Evolutionary conservation across 768 basidiomycete species (phyloP).

Genomic region (Pulveroboletus sp.): DNA sequence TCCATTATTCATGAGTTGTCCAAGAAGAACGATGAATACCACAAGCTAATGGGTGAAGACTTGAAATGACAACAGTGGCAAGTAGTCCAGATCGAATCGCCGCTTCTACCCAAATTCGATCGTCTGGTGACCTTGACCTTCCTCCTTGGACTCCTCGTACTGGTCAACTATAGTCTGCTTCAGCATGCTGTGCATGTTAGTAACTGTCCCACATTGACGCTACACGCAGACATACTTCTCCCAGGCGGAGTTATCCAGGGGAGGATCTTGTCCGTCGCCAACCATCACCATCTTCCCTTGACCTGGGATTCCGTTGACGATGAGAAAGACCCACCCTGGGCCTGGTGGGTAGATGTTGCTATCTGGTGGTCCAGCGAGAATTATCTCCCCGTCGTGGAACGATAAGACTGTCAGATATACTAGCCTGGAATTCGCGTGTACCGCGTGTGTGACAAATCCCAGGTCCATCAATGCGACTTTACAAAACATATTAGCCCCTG

Average conservation of each 20-base stretch:
- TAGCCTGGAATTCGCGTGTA: constrained; percentile 71
- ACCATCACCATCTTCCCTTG: constrained; percentile 59
- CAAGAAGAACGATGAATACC: background rate
- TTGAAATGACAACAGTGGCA: too few species aligned
- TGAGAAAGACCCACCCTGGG: constrained; percentile 70
- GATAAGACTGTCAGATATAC: constrained; percentile 55
- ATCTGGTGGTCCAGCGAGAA: constrained; percentile 60
- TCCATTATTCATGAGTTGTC: constrained; percentile 10
- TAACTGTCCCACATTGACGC: background rate
- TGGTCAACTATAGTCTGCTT: constrained; percentile 46
- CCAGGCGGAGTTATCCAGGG: constrained; percentile 50
- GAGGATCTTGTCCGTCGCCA: constrained; percentile 59
- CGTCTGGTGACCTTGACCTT: constrained; percentile 19
- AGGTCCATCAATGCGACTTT: constrained; percentile 75
- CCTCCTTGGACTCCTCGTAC: constrained; percentile 38
- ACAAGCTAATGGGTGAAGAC: too few species aligned
- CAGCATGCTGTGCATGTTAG: constrained; percentile 39
- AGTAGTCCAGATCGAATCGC: background rate
- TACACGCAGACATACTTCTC: constrained; percentile 46
- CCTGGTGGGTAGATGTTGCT: constrained; percentile 72
- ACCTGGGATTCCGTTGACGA: constrained; percentile 64
- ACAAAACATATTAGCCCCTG: constrained; percentile 6
- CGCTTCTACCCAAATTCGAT: constrained; percentile 8
- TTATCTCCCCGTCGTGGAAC: constrained; percentile 43
- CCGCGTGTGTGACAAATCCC: constrained; percentile 75